Evolutionary conservation across 1,284 basidiomycete genomes (phyloP).

Genomic region (Uromyces viciae-fabae): DNA sequence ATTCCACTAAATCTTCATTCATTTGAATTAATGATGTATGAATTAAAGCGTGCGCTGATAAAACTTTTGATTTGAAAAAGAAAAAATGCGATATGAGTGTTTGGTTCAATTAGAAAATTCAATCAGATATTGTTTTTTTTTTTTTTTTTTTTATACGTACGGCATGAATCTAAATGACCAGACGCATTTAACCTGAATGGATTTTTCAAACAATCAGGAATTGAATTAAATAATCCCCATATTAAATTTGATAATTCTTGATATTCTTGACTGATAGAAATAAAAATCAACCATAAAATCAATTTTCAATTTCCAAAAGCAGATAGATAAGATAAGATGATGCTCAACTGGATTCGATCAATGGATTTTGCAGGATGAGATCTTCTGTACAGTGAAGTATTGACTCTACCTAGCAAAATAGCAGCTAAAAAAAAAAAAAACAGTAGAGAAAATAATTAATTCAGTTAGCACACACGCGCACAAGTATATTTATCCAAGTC

Average conservation of each 20-base stretch:
- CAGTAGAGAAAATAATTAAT: neutral
- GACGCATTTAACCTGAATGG: constrained; percentile 17
- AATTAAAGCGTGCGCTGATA: constrained; percentile 33
- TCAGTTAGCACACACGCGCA: neutral
- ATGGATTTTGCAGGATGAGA: constrained; percentile 26
- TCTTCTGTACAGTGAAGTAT: constrained; percentile 20
- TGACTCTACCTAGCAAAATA: constrained; percentile 35
- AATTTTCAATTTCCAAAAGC: neutral
- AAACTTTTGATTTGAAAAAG: no score
- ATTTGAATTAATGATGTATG: constrained; percentile 36
- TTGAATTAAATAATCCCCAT: constrained; percentile 15
- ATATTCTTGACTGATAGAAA: constrained; percentile 14
- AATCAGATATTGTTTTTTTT: neutral
- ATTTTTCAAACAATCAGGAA: constrained; percentile 11
- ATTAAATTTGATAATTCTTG: constrained; percentile 10
- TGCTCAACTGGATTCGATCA: constrained; percentile 31
- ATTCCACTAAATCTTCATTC: constrained; percentile 32
- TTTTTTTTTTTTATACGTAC: constrained; percentile 18
- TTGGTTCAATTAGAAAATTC: neutral
- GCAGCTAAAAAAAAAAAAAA: neutral
- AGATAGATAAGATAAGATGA: neutral
- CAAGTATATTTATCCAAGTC: neutral
- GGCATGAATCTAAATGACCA: constrained; percentile 24
- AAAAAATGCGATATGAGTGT: no score
- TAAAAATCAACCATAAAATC: neutral